phyloP scores from a whole-genome alignment of 2,329 filamentous ascomycete species.

The Didymella keratinophila region DNA sequence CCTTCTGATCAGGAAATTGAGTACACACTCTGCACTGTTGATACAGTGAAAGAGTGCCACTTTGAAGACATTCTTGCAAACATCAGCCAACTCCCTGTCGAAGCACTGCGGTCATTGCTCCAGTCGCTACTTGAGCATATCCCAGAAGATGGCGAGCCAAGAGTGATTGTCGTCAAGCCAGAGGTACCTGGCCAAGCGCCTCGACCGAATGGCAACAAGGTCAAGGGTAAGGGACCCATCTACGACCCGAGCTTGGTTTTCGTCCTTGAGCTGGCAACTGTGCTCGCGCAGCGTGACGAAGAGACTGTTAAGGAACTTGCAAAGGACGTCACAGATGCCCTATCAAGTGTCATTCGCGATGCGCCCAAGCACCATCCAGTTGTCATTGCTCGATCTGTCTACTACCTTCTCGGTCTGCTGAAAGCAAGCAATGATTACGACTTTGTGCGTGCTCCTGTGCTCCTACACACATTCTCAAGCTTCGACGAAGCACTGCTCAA shows the following conservation, averaged over 20 bases:
- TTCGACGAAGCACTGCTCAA: slow-evolving; percentile 80
- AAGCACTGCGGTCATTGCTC: slow-evolving; percentile 69
- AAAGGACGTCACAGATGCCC: slow-evolving; percentile 77
- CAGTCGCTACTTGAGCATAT: slow-evolving; percentile 79
- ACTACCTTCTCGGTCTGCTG: slow-evolving; percentile 84
- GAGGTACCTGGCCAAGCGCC: slow-evolving; percentile 73
- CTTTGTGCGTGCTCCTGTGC: slow-evolving; percentile 88
- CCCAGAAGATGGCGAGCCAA: slow-evolving; percentile 82
- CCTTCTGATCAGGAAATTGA: slow-evolving; percentile 97
- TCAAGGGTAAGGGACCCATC: slow-evolving; percentile 62
- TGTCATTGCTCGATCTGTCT: slow-evolving; percentile 82
- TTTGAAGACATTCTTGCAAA: slow-evolving; percentile 84
- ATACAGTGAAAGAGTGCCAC: slow-evolving; percentile 90
- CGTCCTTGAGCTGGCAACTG: slow-evolving; percentile 87
- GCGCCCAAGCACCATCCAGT: slow-evolving; percentile 80
- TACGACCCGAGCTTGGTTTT: slow-evolving; percentile 92
- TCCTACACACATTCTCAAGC: slow-evolving; percentile 89
- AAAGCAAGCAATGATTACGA: slow-evolving; percentile 88
- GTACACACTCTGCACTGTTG: slow-evolving; percentile 91
- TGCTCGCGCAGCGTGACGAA: slow-evolving; percentile 78
- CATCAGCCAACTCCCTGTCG: slow-evolving; percentile 72
- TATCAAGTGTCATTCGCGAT: slow-evolving; percentile 85
- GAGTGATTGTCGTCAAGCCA: slow-evolving; percentile 89
- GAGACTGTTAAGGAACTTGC: slow-evolving; percentile 76
- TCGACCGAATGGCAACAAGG: slow-evolving; percentile 66